Percentiles rank a stretch among this genome's conserved stretches.
Conservation (phyloP, 2,329 filamentous ascomycete genomes). For the Colletotrichum graminicola region DNA sequence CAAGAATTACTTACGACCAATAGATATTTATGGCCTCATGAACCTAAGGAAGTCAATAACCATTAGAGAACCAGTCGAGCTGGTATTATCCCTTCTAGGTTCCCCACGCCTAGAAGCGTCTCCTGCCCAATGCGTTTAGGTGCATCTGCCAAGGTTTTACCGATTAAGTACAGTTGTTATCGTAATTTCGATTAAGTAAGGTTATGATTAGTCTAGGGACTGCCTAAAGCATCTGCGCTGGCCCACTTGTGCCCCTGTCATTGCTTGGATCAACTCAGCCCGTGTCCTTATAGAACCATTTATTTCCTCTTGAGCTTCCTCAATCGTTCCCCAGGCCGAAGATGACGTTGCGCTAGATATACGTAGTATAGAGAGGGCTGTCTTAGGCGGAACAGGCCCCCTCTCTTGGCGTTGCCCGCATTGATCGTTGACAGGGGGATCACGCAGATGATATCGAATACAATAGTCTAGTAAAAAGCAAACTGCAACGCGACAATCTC, state of each 20-base stretch:
- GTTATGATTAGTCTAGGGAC: background rate
- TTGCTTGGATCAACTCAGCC: too few relatives aligned
- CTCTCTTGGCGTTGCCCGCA: background rate
- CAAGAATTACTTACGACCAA: too few relatives aligned
- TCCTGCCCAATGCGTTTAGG: slow-evolving; percentile 11
- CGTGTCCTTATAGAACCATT: too few relatives aligned
- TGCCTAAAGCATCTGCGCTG: slow-evolving; percentile 10
- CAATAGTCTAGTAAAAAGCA: slow-evolving; percentile 28
- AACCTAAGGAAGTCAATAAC: background rate
- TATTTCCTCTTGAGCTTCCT: too few relatives aligned
- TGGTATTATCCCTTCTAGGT: slow-evolving; percentile 5
- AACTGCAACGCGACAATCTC: background rate
- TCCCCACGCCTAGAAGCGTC: slow-evolving; percentile 10
- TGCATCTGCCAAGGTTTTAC: slow-evolving; percentile 25
- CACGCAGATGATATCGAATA: slow-evolving; percentile 25
- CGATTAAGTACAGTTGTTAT: slow-evolving; percentile 13
- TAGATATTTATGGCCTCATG: too few relatives aligned
- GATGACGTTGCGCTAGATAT: too few relatives aligned
- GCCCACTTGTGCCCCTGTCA: too few relatives aligned
- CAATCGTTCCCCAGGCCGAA: too few relatives aligned
- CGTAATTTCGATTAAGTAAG: slow-evolving; percentile 5
- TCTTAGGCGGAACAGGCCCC: too few relatives aligned
- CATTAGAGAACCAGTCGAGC: background rate
- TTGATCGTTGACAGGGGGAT: background rate
- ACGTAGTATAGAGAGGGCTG: too few relatives aligned